phyloP scores from a whole-genome alignment of 179 eudicot genomes.

The Carnegiea gigantea region DNA sequence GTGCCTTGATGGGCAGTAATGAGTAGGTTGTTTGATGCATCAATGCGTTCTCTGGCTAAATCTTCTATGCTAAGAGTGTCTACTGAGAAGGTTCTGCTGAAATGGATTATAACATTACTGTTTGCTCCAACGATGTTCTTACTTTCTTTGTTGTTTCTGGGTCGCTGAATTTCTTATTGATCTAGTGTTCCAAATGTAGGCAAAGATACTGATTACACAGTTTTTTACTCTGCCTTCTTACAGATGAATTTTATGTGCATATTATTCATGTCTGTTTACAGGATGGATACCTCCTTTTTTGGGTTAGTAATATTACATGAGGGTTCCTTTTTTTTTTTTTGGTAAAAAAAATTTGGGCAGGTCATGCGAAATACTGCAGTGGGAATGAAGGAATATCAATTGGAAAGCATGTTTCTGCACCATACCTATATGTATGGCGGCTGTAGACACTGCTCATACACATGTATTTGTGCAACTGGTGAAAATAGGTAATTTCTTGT shows the following conservation, averaged over 20 bases:
- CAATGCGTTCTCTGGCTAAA: background rate
- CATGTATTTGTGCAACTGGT: constrained; percentile 97
- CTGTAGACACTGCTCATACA: constrained; percentile 96
- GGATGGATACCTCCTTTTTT: background rate
- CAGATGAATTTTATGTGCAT: background rate
- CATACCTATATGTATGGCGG: constrained; percentile 95
- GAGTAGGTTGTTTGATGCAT: too few relatives aligned
- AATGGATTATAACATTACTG: background rate
- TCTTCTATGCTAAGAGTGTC: background rate
- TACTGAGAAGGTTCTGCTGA: background rate
- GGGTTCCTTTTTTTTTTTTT: constrained; percentile 14
- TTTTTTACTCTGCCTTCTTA: background rate
- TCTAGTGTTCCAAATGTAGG: background rate
- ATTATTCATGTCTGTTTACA: background rate
- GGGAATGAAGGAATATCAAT: constrained; percentile 95
- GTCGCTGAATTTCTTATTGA: background rate
- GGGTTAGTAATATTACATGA: constrained; percentile 2
- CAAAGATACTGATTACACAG: background rate
- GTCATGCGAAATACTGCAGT: constrained; percentile 79
- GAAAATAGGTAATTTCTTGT: constrained; percentile 57
- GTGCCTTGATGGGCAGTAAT: too few relatives aligned
- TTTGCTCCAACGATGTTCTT: background rate
- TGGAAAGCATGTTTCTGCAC: constrained; percentile 94
- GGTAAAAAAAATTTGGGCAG: constrained; percentile 26
- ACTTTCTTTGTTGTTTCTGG: background rate